A percentile compares a stretch with the other conserved stretches of the same genome.
Evolutionary conservation across 345 rosid genomes (phyloP).

Genomic region (Aethionema arabicum): DNA sequence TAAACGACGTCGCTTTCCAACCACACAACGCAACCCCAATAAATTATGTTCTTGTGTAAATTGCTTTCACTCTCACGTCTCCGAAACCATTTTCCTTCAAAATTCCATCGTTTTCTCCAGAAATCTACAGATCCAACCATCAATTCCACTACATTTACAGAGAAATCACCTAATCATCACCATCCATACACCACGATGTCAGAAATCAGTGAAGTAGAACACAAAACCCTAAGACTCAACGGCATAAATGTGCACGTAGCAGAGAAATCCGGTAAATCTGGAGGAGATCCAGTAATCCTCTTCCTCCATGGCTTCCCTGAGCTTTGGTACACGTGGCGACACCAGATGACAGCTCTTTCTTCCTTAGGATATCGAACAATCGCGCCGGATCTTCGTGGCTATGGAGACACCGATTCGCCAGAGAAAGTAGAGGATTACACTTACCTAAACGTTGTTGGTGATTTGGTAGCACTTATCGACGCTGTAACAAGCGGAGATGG

Average conservation of each 20-base stretch:
- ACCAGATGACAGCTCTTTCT: constrained; percentile 65
- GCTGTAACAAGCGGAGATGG: constrained; percentile 36
- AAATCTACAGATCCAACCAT: background rate
- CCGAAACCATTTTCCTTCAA: constrained; percentile 1
- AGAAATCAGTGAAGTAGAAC: constrained; percentile 50
- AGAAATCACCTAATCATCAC: background rate
- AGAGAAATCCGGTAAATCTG: constrained; percentile 43
- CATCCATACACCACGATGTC: constrained; percentile 14
- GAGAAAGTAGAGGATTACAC: constrained; percentile 46
- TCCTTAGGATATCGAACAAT: constrained; percentile 68
- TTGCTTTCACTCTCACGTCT: background rate
- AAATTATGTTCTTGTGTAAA: constrained; percentile 14
- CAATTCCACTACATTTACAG: background rate
- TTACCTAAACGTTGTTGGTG: constrained; percentile 53
- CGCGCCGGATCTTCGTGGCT: constrained; percentile 89
- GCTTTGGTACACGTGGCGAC: constrained; percentile 87
- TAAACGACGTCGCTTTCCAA: background rate
- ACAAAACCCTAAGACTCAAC: constrained; percentile 52
- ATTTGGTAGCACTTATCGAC: constrained; percentile 50
- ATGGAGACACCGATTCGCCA: constrained; percentile 74
- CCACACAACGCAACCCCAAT: background rate
- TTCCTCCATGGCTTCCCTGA: constrained; percentile 86
- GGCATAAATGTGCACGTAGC: constrained; percentile 80
- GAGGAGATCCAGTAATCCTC: constrained; percentile 47
- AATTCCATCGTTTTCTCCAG: constrained; percentile 16